Conservation (phyloP, 1,139 yeast species). For the Taphrina deformans region DNA sequence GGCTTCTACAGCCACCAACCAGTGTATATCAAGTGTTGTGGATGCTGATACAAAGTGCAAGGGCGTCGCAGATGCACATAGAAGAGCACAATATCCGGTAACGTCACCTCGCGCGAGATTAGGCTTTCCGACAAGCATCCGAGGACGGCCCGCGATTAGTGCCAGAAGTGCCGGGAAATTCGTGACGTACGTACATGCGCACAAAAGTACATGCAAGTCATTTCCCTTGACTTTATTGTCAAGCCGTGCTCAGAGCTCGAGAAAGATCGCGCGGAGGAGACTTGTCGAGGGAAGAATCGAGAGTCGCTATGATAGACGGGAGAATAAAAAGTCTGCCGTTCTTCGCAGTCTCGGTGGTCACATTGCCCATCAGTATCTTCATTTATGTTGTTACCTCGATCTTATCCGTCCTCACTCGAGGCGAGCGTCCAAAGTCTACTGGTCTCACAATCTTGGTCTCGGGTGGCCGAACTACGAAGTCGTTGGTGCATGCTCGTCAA, state of each 20-base stretch:
- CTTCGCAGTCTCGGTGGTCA: slow-evolving; percentile 3
- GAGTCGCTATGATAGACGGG: slow-evolving; percentile 14
- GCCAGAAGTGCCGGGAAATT: not conserved
- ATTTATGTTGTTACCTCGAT: not conserved
- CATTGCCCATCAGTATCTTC: slow-evolving; percentile 10
- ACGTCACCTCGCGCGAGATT: not conserved
- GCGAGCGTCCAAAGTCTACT: not conserved
- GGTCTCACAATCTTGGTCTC: slow-evolving; percentile 17
- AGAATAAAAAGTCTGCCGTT: slow-evolving; percentile 12
- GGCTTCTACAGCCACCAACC: too few relatives aligned
- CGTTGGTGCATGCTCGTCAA: slow-evolving; percentile 18
- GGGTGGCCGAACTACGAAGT: slow-evolving; percentile 20
- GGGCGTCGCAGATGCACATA: too few relatives aligned
- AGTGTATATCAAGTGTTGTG: too few relatives aligned
- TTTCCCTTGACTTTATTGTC: too few relatives aligned
- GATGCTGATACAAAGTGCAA: too few relatives aligned
- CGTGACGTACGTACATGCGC: not conserved
- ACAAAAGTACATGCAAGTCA: too few relatives aligned
- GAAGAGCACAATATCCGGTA: not conserved
- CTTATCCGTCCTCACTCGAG: slow-evolving; percentile 10
- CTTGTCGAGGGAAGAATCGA: too few relatives aligned
- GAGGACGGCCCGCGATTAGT: not conserved
- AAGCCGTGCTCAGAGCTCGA: too few relatives aligned
- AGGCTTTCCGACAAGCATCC: not conserved
- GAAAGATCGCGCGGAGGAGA: too few relatives aligned